Evolutionary conservation across 805 yeast genomes (phyloP).

Genomic region (Scheffersomyces lignosus): DNA sequence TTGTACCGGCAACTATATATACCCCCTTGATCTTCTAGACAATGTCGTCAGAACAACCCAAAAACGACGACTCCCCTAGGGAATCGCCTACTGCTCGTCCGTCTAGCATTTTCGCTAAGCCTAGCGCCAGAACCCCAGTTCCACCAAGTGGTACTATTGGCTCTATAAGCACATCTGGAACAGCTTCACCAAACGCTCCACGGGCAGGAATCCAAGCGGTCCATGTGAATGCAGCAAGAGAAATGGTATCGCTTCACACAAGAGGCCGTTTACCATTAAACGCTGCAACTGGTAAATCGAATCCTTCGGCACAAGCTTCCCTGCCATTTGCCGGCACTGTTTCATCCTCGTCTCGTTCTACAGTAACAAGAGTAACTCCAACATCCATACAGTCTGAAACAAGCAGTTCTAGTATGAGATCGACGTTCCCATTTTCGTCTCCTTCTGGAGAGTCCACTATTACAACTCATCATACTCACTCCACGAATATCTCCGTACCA

Average conservation of each 20-base stretch:
- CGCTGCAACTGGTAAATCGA: background rate
- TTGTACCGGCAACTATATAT: too few relatives aligned
- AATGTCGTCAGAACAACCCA: too few relatives aligned
- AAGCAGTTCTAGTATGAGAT: background rate
- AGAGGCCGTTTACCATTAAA: constrained; percentile 40
- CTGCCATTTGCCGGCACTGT: constrained; percentile 1
- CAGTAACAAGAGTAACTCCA: background rate
- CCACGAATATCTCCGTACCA: constrained; percentile 35
- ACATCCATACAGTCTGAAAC: background rate
- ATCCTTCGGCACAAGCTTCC: background rate
- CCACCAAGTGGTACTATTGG: too few relatives aligned
- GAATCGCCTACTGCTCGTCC: too few relatives aligned
- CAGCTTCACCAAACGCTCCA: too few relatives aligned
- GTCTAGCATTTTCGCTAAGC: too few relatives aligned
- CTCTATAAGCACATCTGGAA: too few relatives aligned
- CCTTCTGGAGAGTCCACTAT: background rate
- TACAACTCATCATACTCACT: too few relatives aligned
- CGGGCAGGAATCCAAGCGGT: constrained; percentile 59
- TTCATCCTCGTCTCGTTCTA: constrained; percentile 3
- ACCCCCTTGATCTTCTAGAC: too few relatives aligned
- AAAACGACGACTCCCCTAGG: too few relatives aligned
- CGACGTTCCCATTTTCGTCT: background rate
- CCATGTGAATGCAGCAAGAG: constrained; percentile 61
- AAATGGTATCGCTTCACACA: constrained; percentile 54
- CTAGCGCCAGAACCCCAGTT: too few relatives aligned